These are phyloP conservation scores for Nosema muscidifuracis DNA, from an alignment of 371 early-diverging fungal genomes.

Conservation along the genomic window DNA sequence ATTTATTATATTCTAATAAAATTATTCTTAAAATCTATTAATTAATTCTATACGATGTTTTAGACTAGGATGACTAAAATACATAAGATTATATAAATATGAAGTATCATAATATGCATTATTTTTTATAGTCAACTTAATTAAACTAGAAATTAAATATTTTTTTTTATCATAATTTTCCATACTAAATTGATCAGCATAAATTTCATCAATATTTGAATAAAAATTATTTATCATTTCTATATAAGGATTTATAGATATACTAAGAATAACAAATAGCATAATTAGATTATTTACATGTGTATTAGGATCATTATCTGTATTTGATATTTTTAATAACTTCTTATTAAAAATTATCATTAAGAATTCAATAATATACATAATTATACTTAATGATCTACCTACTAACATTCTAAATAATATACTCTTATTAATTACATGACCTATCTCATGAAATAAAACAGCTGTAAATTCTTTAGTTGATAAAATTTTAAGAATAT, in stretches of 20 bases:
- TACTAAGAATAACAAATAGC: not conserved
- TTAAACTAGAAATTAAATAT: not conserved
- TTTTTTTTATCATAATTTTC: not conserved
- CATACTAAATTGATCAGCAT: slow-evolving; percentile 3
- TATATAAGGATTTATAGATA: not conserved
- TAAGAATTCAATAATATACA: not conserved
- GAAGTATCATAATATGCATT: not conserved
- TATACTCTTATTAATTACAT: slow-evolving; percentile 15
- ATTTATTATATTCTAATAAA: too few relatives aligned
- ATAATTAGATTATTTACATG: not conserved
- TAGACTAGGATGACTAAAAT: not conserved
- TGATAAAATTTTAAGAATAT: not conserved
- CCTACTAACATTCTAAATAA: not conserved
- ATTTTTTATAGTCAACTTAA: not conserved
- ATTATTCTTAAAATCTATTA: too few relatives aligned
- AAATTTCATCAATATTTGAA: not conserved
- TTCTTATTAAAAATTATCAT: not conserved
- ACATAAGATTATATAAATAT: not conserved
- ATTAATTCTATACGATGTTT: not conserved
- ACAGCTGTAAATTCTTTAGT: slow-evolving; percentile 1
- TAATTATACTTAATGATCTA: not conserved
- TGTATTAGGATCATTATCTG: not conserved
- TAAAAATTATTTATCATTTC: not conserved
- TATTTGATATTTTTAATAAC: not conserved
- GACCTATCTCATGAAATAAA: slow-evolving; percentile 17